A percentile compares a stretch with the other conserved stretches of the same genome.
Conservation (phyloP, 257 asterid genomes). For the Coffea canephora region DNA sequence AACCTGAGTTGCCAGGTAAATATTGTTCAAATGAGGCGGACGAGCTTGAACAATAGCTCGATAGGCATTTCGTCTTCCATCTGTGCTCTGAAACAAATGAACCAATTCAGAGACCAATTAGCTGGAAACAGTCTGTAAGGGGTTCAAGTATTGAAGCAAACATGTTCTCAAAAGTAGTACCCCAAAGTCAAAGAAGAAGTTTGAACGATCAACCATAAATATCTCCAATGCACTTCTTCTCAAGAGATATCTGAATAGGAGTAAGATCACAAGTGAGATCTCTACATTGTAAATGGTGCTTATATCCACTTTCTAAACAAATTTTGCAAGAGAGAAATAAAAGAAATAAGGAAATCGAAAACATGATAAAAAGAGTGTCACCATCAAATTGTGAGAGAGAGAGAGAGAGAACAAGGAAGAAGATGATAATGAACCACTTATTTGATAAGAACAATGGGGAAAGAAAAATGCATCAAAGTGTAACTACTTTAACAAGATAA, state of each 20-base stretch:
- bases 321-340: background rate
- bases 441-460: no score
- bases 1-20: constrained; percentile 99
- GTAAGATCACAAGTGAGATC: constrained; percentile 13
- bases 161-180: constrained; percentile 41
- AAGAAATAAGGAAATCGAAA: background rate
- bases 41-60: constrained; percentile 98
- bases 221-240: constrained; percentile 97
- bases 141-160: constrained; percentile 1
- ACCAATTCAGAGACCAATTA: constrained; percentile 20
- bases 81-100: constrained; percentile 56
- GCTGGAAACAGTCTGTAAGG: constrained; percentile 15
- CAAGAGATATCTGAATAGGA: constrained; percentile 74
- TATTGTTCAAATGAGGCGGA: constrained; percentile 90
- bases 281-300: background rate
- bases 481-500: background rate
- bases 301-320: background rate
- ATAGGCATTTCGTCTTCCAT: constrained; percentile 78
- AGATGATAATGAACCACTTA: background rate
- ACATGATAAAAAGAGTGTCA: background rate
- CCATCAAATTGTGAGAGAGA: background rate
- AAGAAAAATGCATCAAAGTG: background rate
- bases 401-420: background rate
- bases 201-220: constrained; percentile 96
- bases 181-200: constrained; percentile 97